Evolutionary conservation across 352 stramenopile genomes (phyloP), one percentile per base, ranked within the genome.

Genomic region (Pythium rhizo-oryzae): DNA sequence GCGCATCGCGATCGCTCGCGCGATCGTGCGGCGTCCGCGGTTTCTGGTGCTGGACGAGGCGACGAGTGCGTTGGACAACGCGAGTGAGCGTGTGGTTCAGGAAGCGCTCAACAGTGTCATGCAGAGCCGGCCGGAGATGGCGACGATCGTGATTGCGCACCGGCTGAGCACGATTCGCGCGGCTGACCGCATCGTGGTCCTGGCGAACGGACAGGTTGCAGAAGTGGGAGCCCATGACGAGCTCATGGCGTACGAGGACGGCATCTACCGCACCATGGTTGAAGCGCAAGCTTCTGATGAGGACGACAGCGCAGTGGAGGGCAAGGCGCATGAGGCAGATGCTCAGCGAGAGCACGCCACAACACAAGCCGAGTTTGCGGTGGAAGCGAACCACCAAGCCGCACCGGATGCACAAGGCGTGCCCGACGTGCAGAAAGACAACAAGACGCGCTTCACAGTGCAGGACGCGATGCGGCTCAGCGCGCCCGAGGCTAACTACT

Each of bases 101-200:
- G 66, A 67, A 0, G 84, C 89, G 21, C 78, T 96, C 8, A 80
- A 94, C 51, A 69, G 55, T 57, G 71, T 76, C 37, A 75, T 75
- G 69, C 70, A 73, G 67, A 83, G 71, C 0, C 75, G 78, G 12
- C 37, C 11, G 37, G 15, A 12, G 37, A 86, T 82, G 25, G 98
- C 94, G 4, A 97, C 87, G n/a, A 71, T 99, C 24, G 90, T 98
- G 55, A 97, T 98, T 64, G 97, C 97, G 1, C 95, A 99, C 73
- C 84, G 97, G 18, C 75, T 99, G 33, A 93, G 56, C 18, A 79
- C 79, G 35, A 71, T 93, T 18, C 79, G 82, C 5, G 71, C 69
- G 13, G 78, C 76, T 0, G 80, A 93, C 69, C 88, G 85, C 49
- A 85, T 90, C 49, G 72, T 87, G 1, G 82, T 89, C 25, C 57